phyloP scores from a whole-genome alignment of 2,329 filamentous ascomycete species.

The Ascochyta fabae region DNA sequence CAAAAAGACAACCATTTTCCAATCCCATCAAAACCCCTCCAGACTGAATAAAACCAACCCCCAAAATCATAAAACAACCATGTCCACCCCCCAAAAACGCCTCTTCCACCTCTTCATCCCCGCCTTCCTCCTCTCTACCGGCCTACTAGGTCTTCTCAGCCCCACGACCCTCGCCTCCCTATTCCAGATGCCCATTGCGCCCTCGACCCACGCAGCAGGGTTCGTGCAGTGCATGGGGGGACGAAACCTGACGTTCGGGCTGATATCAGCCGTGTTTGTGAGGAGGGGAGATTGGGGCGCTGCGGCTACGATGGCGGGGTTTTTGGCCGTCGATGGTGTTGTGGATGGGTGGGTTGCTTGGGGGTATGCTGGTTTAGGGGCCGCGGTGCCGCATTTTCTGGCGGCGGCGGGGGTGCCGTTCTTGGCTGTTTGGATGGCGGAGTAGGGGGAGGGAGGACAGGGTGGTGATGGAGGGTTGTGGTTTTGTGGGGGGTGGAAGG shows the following conservation, averaged over 20 bases:
- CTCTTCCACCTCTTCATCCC: conserved; percentile 21
- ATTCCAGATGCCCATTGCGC: conserved; percentile 21
- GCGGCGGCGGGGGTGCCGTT: conserved; percentile 21
- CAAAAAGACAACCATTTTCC: no score
- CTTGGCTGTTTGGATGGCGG: conserved; percentile 20
- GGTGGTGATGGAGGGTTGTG: neutral
- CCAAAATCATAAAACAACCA: no score
- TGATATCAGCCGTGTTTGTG: conserved; percentile 19
- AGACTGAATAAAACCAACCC: no score
- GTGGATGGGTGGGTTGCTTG: conserved; percentile 21
- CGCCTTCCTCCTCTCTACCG: conserved; percentile 21
- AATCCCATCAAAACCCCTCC: no score
- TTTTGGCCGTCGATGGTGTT: conserved; percentile 20
- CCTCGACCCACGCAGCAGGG: conserved; percentile 21
- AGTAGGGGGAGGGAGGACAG: neutral
- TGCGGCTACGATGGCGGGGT: conserved; percentile 18
- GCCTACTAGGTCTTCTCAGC: conserved; percentile 13
- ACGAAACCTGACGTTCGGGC: conserved; percentile 23
- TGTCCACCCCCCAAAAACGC: conserved; percentile 4
- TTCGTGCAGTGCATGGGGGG: conserved; percentile 29
- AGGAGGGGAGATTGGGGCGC: conserved; percentile 10
- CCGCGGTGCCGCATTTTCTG: conserved; percentile 20
- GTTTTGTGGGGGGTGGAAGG: no score
- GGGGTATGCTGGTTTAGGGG: conserved; percentile 15
- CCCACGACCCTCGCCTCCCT: conserved; percentile 21